Percentiles rank a stretch among this genome's conserved stretches.
phyloP scores from a whole-genome alignment of 139 green algal genomes.

The Chlorella vulgaris region DNA sequence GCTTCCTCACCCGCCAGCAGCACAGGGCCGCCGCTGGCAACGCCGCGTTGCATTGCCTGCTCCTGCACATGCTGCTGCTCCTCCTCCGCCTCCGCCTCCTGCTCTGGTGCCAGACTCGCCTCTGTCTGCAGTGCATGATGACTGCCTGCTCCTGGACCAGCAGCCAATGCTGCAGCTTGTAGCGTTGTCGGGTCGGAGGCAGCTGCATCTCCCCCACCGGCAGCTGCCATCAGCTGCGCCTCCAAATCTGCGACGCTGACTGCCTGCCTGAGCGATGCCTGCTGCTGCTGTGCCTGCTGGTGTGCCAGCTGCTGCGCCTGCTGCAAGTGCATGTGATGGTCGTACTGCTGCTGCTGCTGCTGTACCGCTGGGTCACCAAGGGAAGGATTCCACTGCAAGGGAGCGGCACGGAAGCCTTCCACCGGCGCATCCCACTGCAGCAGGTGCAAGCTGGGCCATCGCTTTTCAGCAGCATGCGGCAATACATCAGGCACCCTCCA shows the following conservation, averaged over 20 bases:
- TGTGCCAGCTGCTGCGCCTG: neutral
- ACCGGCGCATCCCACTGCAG: no score
- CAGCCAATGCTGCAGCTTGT: no score
- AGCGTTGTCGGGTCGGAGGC: neutral
- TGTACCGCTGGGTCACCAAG: constrained; percentile 22
- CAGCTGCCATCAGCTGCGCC: constrained; percentile 15
- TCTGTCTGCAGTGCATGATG: neutral
- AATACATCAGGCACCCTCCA: neutral
- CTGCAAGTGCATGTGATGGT: neutral
- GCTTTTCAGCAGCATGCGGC: no score
- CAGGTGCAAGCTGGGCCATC: no score
- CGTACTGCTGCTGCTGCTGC: neutral
- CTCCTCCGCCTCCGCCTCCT: neutral
- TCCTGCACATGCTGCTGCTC: neutral
- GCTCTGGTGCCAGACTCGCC: no score
- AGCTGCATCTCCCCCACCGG: neutral
- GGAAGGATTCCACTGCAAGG: constrained; percentile 43
- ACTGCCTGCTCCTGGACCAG: neutral
- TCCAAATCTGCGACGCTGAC: constrained; percentile 14
- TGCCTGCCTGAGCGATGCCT: neutral
- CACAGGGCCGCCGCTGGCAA: neutral
- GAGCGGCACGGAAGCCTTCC: neutral
- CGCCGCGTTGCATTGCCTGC: neutral
- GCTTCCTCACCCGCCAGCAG: neutral
- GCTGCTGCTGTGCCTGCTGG: neutral